These are phyloP conservation scores for Lathyrus tuberosus DNA, from an alignment of 306 rosid species.

Conservation along the genomic window DNA sequence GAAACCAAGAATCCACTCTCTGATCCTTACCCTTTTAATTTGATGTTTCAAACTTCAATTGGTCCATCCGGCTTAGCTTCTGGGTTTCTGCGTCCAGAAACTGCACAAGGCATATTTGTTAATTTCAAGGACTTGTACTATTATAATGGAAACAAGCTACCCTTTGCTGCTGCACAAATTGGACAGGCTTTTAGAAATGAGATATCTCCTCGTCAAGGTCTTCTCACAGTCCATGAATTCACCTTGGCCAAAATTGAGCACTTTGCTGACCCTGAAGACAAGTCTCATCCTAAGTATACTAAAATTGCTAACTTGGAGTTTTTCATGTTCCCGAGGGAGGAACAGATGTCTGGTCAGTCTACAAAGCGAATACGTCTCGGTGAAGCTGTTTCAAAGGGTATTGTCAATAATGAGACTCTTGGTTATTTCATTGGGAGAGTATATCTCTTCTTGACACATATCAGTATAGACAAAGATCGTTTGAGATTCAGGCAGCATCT, in stretches of 20 bases:
- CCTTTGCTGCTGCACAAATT: constrained; percentile 93
- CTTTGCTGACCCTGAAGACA: constrained; percentile 91
- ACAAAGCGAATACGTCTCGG: constrained; percentile 67
- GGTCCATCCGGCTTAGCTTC: no score
- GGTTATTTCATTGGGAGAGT: constrained; percentile 99
- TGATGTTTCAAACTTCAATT: no score
- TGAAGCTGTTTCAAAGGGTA: constrained; percentile 84
- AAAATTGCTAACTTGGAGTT: constrained; percentile 77
- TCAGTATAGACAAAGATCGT: constrained; percentile 75
- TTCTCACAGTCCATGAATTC: constrained; percentile 88
- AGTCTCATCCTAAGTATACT: constrained; percentile 76
- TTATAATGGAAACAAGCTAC: constrained; percentile 81
- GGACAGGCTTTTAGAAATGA: constrained; percentile 95
- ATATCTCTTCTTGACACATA: constrained; percentile 75
- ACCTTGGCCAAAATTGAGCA: constrained; percentile 96
- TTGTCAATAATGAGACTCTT: constrained; percentile 85
- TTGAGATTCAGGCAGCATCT: constrained; percentile 90
- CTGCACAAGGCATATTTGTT: constrained; percentile 93
- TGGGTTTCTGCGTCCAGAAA: constrained; percentile 94
- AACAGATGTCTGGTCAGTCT: constrained; percentile 78
- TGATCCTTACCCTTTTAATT: no score
- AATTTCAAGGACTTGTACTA: constrained; percentile 83
- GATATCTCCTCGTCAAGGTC: constrained; percentile 99
- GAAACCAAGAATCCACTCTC: no score
- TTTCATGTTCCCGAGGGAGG: constrained; percentile 87